Evolutionary conservation across 2,329 filamentous ascomycete genomes (phyloP).

Genomic region (Hypoxylon sp.): DNA sequence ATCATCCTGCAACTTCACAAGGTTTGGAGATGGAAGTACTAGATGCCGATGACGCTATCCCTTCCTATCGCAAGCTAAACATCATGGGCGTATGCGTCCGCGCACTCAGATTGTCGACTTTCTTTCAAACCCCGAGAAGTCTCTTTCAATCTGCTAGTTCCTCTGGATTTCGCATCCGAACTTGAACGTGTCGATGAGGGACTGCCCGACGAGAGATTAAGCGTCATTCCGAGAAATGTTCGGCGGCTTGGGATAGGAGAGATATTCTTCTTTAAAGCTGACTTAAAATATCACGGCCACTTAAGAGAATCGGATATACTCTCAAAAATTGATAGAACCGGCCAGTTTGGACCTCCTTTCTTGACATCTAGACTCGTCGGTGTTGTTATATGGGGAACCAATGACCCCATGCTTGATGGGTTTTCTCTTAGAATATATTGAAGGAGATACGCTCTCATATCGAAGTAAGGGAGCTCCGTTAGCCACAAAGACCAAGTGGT

Average conservation of each 20-base stretch:
- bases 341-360: background rate
- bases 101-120: no score
- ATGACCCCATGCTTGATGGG: background rate
- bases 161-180: no score
- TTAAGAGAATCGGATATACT: slow-evolving; percentile 1
- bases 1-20: background rate
- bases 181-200: no score
- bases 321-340: background rate
- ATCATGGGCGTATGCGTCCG: no score
- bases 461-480: background rate
- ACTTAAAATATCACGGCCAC: background rate
- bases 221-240: no score
- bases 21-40: background rate
- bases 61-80: background rate
- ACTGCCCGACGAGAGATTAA: no score
- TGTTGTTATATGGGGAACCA: background rate
- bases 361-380: background rate
- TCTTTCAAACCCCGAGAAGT: no score
- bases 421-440: background rate
- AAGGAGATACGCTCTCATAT: background rate
- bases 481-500: background rate
- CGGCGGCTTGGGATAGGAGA: no score
- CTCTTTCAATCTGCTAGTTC: no score
- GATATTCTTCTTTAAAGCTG: slow-evolving; percentile 1
- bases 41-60: background rate